Conservation (phyloP, 106 monocot genomes). For the Posidonia australis region DNA sequence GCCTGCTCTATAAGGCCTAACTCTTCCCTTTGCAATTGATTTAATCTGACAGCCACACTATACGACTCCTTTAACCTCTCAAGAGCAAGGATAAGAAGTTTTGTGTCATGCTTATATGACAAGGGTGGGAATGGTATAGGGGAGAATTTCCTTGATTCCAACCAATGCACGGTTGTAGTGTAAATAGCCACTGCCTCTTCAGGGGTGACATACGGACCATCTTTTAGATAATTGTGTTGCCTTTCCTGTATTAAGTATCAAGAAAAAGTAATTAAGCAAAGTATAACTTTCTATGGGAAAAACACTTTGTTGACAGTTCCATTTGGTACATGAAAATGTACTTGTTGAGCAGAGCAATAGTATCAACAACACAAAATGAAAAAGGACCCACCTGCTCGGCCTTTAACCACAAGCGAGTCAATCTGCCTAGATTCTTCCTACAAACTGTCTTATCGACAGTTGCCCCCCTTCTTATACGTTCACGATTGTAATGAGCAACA, state of each 20-base stretch:
- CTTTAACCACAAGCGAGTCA: constrained; percentile 96
- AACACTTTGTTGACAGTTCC: neutral
- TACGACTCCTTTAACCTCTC: constrained; percentile 97
- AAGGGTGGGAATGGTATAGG: constrained; percentile 98
- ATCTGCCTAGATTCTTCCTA: constrained; percentile 92
- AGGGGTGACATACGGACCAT: constrained; percentile 99
- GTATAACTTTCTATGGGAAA: neutral
- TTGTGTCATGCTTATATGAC: constrained; percentile 99
- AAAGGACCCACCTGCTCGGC: constrained; percentile 66
- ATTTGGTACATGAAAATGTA: neutral
- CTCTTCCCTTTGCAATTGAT: constrained; percentile 94
- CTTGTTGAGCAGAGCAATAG: neutral
- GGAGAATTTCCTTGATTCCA: constrained; percentile 97
- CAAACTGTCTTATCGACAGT: constrained; percentile 99
- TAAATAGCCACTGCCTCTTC: constrained; percentile 99
- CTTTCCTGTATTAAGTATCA: constrained; percentile 50
- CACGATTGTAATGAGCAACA: constrained; percentile 99
- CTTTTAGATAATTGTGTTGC: constrained; percentile 97
- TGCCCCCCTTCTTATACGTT: constrained; percentile 98
- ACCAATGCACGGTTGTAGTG: constrained; percentile 97
- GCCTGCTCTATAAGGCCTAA: constrained; percentile 98
- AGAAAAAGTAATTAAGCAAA: neutral
- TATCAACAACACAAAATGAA: neutral
- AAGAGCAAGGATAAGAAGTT: constrained; percentile 94
- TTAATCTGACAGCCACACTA: constrained; percentile 92